Conservation (phyloP, 768 basidiomycete genomes). For the Lactifluus pinguis region DNA sequence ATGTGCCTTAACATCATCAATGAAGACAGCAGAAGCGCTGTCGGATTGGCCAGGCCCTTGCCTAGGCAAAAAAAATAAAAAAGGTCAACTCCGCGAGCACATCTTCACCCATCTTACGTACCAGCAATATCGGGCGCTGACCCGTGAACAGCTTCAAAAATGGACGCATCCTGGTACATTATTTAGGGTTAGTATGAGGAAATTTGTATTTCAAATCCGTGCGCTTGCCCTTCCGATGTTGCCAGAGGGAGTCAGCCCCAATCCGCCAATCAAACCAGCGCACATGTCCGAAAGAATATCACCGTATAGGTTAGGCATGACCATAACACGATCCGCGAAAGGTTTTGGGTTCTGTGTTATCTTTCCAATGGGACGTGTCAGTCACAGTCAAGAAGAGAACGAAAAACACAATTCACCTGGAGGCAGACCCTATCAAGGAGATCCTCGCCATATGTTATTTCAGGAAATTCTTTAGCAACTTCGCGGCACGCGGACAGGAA, state of each 20-base stretch:
- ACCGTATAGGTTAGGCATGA: slow-evolving; percentile 97
- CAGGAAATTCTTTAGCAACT: slow-evolving; percentile 92
- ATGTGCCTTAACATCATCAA: slow-evolving; percentile 99
- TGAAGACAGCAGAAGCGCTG: slow-evolving; percentile 89
- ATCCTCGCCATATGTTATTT: slow-evolving; percentile 92
- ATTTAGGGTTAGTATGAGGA: slow-evolving; percentile 13
- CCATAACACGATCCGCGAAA: slow-evolving; percentile 96
- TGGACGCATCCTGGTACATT: slow-evolving; percentile 76
- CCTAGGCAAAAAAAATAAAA: slow-evolving; percentile 33
- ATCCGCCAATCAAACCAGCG: slow-evolving; percentile 94
- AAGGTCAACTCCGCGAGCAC: not conserved
- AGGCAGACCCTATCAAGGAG: slow-evolving; percentile 94
- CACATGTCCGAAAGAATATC: slow-evolving; percentile 98
- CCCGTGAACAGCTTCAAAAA: slow-evolving; percentile 99
- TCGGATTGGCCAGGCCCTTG: slow-evolving; percentile 96
- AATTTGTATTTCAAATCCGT: not conserved
- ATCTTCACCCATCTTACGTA: slow-evolving; percentile 22
- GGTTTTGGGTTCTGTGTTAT: slow-evolving; percentile 90
- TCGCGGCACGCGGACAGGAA: slow-evolving; percentile 96
- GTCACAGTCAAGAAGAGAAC: not conserved
- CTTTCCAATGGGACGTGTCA: slow-evolving; percentile 28
- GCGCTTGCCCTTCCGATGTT: slow-evolving; percentile 83
- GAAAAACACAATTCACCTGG: slow-evolving; percentile 41
- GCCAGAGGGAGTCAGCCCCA: slow-evolving; percentile 94
- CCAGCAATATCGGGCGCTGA: slow-evolving; percentile 99